Evolutionary conservation across 108 stramenopile genomes (phyloP).

Genomic region (Cyclotella kingstonii): DNA sequence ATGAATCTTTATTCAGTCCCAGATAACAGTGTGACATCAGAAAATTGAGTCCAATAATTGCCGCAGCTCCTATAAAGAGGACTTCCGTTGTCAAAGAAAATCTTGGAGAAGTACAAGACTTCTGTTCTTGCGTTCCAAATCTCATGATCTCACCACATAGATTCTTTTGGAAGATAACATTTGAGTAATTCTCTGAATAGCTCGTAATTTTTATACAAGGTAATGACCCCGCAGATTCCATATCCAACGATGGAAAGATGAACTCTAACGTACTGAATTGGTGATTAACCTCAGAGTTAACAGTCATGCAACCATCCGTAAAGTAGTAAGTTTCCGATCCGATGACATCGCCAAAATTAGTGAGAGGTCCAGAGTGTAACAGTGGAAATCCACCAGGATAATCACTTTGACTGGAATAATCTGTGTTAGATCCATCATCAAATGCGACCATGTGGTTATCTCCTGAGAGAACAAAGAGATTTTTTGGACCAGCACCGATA

Average conservation of each 20-base stretch:
- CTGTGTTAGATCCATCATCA: slow-evolving; percentile 57
- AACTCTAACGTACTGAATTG: slow-evolving; percentile 55
- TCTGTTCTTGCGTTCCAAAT: slow-evolving; percentile 16
- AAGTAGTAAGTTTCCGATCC: slow-evolving; percentile 19
- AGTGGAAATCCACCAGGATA: slow-evolving; percentile 51
- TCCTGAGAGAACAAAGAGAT: slow-evolving; percentile 47
- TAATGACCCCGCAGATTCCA: background rate
- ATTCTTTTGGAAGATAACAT: slow-evolving; percentile 34
- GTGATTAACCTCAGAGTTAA: slow-evolving; percentile 46
- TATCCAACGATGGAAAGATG: slow-evolving; percentile 13
- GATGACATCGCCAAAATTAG: slow-evolving; percentile 47
- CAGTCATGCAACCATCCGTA: slow-evolving; percentile 51
- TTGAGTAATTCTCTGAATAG: slow-evolving; percentile 28
- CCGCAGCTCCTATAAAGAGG: slow-evolving; percentile 14
- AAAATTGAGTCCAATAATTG: slow-evolving; percentile 11
- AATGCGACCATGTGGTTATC: slow-evolving; percentile 65
- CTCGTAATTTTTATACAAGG: slow-evolving; percentile 37
- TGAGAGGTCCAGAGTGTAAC: slow-evolving; percentile 49
- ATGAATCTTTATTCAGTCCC: slow-evolving; percentile 11
- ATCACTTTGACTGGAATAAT: slow-evolving; percentile 38
- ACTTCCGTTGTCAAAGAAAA: slow-evolving; percentile 10
- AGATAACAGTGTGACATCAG: slow-evolving; percentile 22
- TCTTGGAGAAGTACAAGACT: slow-evolving; percentile 21
- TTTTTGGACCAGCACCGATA: slow-evolving; percentile 43
- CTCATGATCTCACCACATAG: slow-evolving; percentile 43